A percentile compares a stretch with the other conserved stretches of the same genome.
Conservation (phyloP, 345 rosid species). For the Eucalyptus decipiens region DNA sequence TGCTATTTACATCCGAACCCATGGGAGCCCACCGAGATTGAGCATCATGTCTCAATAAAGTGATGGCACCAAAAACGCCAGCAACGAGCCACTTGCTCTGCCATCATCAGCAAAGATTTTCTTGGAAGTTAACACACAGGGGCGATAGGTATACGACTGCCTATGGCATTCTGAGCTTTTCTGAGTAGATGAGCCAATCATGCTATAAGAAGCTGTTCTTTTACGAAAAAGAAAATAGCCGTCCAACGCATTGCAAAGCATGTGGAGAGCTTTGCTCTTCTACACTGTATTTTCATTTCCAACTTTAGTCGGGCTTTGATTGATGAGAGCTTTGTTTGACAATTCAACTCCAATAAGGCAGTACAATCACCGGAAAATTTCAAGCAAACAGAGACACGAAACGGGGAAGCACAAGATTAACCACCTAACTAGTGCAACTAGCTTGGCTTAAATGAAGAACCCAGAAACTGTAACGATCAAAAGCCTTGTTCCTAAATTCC, state of each 20-base stretch:
- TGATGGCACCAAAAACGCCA: conserved; percentile 25
- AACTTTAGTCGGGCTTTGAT: neutral
- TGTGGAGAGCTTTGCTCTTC: too few species aligned
- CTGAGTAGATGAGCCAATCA: neutral
- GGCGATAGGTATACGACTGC: neutral
- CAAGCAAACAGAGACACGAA: neutral
- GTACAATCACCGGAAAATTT: neutral
- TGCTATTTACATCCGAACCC: conserved; percentile 46
- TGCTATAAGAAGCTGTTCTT: neutral
- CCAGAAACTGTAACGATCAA: neutral
- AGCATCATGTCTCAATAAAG: conserved; percentile 57
- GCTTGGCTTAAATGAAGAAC: neutral
- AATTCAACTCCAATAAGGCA: neutral
- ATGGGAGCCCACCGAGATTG: conserved; percentile 53
- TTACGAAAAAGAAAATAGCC: too few species aligned
- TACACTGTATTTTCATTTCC: neutral
- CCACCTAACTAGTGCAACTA: neutral
- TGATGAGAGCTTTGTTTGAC: neutral
- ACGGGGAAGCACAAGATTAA: neutral
- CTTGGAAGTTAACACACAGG: neutral
- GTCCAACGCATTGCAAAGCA: too few species aligned
- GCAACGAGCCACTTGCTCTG: conserved; percentile 79
- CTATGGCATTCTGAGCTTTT: neutral
- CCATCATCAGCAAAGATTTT: neutral
- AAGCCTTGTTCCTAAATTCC: neutral